These are phyloP conservation scores for Arabis alpina DNA, from an alignment of 345 rosid genomes.

Conservation along the genomic window DNA sequence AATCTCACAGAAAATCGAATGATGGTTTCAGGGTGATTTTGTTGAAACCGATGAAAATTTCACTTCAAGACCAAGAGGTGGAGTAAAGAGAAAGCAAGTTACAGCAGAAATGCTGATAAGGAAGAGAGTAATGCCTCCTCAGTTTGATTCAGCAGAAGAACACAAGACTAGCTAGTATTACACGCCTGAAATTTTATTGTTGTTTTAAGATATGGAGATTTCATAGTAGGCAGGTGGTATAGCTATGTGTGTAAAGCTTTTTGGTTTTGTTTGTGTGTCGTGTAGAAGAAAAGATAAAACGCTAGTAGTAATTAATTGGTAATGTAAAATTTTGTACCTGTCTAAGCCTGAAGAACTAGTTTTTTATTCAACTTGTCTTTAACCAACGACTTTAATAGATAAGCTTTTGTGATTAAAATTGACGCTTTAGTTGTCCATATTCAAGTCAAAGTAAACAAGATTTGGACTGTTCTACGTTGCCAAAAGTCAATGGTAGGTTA, in stretches of 20 bases:
- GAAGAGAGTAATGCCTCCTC: slow-evolving; percentile 62
- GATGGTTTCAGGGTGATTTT: slow-evolving; percentile 72
- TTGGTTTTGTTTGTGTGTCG: not conserved
- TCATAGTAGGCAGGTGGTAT: not conserved
- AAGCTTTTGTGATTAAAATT: no score
- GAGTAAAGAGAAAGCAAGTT: slow-evolving; percentile 66
- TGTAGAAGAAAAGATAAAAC: not conserved
- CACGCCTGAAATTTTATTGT: not conserved
- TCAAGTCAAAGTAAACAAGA: slow-evolving; percentile 15
- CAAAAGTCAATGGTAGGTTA: not conserved
- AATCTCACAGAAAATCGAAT: not conserved
- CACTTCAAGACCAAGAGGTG: slow-evolving; percentile 77
- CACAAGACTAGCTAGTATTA: slow-evolving; percentile 14
- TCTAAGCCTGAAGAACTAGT: no score
- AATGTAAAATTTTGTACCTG: not conserved
- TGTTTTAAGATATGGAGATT: not conserved
- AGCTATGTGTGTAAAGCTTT: slow-evolving; percentile 4
- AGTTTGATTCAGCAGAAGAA: slow-evolving; percentile 32
- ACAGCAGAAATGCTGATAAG: slow-evolving; percentile 60
- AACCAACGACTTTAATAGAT: no score
- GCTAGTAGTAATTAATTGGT: not conserved
- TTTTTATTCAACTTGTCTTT: no score
- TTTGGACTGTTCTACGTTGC: not conserved
- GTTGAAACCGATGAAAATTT: slow-evolving; percentile 66
- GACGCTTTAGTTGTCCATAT: no score